Evolutionary conservation across 1,284 basidiomycete genomes (phyloP).

Genomic region (Tremellales sp.): DNA sequence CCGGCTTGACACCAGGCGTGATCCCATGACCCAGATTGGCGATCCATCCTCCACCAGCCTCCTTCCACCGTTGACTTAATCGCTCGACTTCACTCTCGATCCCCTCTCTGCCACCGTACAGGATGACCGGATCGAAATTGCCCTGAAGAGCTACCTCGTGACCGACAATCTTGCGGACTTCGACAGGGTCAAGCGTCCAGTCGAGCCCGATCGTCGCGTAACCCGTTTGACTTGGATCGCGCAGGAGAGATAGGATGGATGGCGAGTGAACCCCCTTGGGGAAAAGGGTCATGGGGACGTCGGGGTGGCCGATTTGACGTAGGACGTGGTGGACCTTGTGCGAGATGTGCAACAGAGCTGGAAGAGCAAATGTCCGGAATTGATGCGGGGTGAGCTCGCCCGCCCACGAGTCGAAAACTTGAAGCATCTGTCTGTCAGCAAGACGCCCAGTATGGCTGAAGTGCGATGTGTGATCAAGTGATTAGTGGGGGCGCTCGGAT

Average conservation of each 20-base stretch:
- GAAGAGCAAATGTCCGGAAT: slow-evolving; percentile 61
- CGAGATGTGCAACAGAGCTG: slow-evolving; percentile 47
- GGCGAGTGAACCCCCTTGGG: slow-evolving; percentile 82
- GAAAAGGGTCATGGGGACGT: slow-evolving; percentile 80
- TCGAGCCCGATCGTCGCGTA: slow-evolving; percentile 87
- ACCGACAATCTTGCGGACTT: slow-evolving; percentile 61
- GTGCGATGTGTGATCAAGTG: neutral
- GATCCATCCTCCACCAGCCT: slow-evolving; percentile 71
- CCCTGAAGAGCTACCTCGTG: slow-evolving; percentile 77
- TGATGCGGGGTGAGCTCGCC: slow-evolving; percentile 83
- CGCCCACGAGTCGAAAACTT: slow-evolving; percentile 95
- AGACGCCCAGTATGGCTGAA: neutral
- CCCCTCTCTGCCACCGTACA: slow-evolving; percentile 82
- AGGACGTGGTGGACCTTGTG: slow-evolving; percentile 62
- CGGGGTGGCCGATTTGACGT: slow-evolving; percentile 54
- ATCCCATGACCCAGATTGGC: slow-evolving; percentile 97
- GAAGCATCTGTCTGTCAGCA: slow-evolving; percentile 61
- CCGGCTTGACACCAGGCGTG: slow-evolving; percentile 89
- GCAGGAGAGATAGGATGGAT: slow-evolving; percentile 27
- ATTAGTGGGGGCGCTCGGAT: neutral
- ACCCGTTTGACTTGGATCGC: slow-evolving; percentile 53
- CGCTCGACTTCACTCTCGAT: slow-evolving; percentile 83
- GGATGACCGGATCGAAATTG: slow-evolving; percentile 84
- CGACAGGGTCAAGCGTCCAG: slow-evolving; percentile 74
- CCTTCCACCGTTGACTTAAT: slow-evolving; percentile 72